phyloP scores from a whole-genome alignment of 2,329 filamentous ascomycete genomes.

The Penicillium sp. region DNA sequence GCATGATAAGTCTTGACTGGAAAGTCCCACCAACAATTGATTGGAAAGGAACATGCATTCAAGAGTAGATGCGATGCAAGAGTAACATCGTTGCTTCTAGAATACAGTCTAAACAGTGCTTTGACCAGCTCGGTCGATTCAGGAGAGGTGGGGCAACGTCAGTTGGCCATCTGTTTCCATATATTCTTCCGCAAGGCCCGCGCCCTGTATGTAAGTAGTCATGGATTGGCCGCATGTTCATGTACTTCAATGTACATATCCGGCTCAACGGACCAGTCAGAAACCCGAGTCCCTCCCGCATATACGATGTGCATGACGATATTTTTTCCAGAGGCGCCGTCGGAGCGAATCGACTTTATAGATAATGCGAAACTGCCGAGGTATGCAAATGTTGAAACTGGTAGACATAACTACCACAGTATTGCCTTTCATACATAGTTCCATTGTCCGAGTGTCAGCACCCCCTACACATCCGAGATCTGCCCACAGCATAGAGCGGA shows the following conservation, averaged over 20 bases:
- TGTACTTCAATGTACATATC: slow-evolving; percentile 4
- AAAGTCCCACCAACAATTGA: neutral
- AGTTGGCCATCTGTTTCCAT: slow-evolving; percentile 6
- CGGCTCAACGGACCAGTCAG: slow-evolving; percentile 2
- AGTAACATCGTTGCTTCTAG: slow-evolving; percentile 6
- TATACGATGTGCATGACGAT: slow-evolving; percentile 2
- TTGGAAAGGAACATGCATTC: neutral
- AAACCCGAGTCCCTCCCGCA: slow-evolving; percentile 1
- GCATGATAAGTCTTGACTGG: no score
- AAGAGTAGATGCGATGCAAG: slow-evolving; percentile 1
- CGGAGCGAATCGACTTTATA: neutral
- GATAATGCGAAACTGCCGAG: neutral
- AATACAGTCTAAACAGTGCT: slow-evolving; percentile 16
- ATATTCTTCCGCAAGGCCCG: slow-evolving; percentile 21
- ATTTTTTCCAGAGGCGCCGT: neutral
- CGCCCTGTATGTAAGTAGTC: slow-evolving; percentile 4
- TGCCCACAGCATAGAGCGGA: neutral
- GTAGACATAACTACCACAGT: neutral
- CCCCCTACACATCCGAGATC: neutral
- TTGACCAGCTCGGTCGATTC: slow-evolving; percentile 25
- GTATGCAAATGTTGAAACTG: neutral
- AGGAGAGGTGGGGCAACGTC: slow-evolving; percentile 23
- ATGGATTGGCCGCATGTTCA: slow-evolving; percentile 7
- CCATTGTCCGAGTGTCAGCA: neutral
- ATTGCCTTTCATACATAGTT: neutral